These are phyloP conservation scores for Oligophagozyma castellii DNA, from an alignment of 1,139 yeast genomes.

Conservation along the genomic window DNA sequence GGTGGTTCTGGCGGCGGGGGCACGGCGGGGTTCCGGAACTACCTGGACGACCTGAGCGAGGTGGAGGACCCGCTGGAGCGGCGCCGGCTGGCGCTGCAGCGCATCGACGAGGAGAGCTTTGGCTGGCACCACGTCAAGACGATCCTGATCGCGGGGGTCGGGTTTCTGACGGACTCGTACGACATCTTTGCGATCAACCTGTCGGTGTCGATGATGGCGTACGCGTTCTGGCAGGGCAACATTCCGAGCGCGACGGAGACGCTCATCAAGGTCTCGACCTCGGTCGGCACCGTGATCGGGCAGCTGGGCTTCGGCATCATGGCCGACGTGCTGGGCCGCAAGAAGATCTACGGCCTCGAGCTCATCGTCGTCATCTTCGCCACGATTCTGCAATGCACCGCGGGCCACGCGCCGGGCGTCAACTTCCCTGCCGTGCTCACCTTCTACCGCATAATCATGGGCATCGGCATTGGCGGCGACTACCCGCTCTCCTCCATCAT, in stretches of 20 bases:
- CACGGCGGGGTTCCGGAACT: slow-evolving; percentile 83
- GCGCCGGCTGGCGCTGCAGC: slow-evolving; percentile 78
- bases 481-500: slow-evolving; percentile 93
- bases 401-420: slow-evolving; percentile 58
- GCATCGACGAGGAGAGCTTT: slow-evolving; percentile 71
- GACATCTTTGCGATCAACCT: slow-evolving; percentile 83
- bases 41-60: slow-evolving; percentile 69
- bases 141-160: slow-evolving; percentile 85
- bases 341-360: slow-evolving; percentile 77
- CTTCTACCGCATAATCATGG: slow-evolving; percentile 73
- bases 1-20: slow-evolving; percentile 47
- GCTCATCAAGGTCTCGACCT: slow-evolving; percentile 72
- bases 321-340: slow-evolving; percentile 82
- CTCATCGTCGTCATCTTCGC: slow-evolving; percentile 73
- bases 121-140: slow-evolving; percentile 86
- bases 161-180: slow-evolving; percentile 84
- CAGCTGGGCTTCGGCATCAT: slow-evolving; percentile 75
- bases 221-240: slow-evolving; percentile 58
- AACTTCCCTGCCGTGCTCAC: slow-evolving; percentile 58
- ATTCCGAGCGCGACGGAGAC: slow-evolving; percentile 59
- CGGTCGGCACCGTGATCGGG: slow-evolving; percentile 90
- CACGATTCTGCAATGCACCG: slow-evolving; percentile 58
- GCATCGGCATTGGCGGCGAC: slow-evolving; percentile 99
- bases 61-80: slow-evolving; percentile 80
- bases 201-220: slow-evolving; percentile 60